These are phyloP conservation scores for Phaseolus coccineus DNA, from an alignment of 331 rosid species.

Conservation along the genomic window DNA sequence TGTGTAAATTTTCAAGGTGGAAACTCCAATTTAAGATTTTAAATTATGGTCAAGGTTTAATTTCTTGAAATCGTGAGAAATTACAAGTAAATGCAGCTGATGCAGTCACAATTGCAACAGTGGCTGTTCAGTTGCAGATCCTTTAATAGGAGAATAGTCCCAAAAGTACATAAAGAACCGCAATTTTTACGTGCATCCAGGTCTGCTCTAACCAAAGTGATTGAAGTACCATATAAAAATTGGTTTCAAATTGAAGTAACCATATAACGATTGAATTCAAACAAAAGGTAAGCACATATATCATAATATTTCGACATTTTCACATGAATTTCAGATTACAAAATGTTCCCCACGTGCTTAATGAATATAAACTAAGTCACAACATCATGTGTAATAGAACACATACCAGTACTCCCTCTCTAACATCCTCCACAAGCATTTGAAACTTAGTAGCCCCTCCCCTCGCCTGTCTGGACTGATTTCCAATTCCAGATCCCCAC, in stretches of 20 bases:
- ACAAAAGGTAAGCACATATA: conserved; percentile 5
- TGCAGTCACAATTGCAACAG: too few species aligned
- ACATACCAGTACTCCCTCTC: conserved; percentile 94
- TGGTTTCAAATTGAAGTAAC: not conserved
- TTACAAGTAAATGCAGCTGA: too few species aligned
- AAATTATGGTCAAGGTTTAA: too few species aligned
- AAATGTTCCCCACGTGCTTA: not conserved
- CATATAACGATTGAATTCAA: not conserved
- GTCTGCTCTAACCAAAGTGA: not conserved
- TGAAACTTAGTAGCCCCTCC: conserved; percentile 78
- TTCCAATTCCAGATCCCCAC: conserved; percentile 71
- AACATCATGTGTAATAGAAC: not conserved
- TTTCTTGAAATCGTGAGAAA: too few species aligned
- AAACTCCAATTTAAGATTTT: not conserved
- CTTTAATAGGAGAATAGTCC: not conserved
- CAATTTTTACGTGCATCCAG: not conserved
- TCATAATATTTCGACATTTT: not conserved
- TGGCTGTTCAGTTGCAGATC: too few species aligned
- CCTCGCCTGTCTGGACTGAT: conserved; percentile 70
- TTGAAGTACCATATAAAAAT: not conserved
- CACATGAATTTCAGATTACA: conserved; percentile 2
- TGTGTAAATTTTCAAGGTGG: not conserved
- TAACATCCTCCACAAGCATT: conserved; percentile 96
- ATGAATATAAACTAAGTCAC: not conserved
- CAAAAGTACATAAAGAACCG: not conserved